Base-by-base conservation (phyloP, 140 eudicot genomes). In the Cichorium intybus region DNA sequence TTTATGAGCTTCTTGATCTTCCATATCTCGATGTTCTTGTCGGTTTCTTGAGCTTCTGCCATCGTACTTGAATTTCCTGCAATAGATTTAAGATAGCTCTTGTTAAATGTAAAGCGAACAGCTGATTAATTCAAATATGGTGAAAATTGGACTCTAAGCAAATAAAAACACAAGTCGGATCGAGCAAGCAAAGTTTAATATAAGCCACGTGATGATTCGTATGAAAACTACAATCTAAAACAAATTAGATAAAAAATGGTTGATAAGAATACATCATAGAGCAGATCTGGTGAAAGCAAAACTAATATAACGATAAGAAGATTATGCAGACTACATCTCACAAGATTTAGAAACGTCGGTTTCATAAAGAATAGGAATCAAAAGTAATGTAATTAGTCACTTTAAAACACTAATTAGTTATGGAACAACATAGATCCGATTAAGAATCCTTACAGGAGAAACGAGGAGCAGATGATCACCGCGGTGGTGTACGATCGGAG, bases 111-210 rank as follows among this genome's bases (percentile, higher is more conserved):
- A 3, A 31, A 31, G 4, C 37, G 4, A 31, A 3, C 37, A 6
- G 6, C 37, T 31, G 6, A 31, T 4, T 6, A 31, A 31, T 31
- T 31, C 6, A 31, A 6, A 31, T 31, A 31, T 0, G 6, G 4
- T 31, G 37, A 35, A 35, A 7, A 35, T 35, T 35, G 43, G 43
- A 35, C 2, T 35, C 43, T 35, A 35, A n/a, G n/a, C n/a, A n/a
- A n/a, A n/a, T 77, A 96, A 96, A 3, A 92, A 93, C 77, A 84
- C 99, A 41, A 81, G 79, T 65, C 37, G 7, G 37, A 31, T 34
- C 2, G 12, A 7, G 6, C 12, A 34, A 34, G 9, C 41, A 34
- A 2, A 34, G 41, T 34, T 34, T 34, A 7, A 12, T 8, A 34
- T 7, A 9, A 34, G 9, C 11, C 7, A 8, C 41, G 41, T 1